phyloP scores from a whole-genome alignment of 202 grass and related monocot species.

The Tripidium arundinaceum region DNA sequence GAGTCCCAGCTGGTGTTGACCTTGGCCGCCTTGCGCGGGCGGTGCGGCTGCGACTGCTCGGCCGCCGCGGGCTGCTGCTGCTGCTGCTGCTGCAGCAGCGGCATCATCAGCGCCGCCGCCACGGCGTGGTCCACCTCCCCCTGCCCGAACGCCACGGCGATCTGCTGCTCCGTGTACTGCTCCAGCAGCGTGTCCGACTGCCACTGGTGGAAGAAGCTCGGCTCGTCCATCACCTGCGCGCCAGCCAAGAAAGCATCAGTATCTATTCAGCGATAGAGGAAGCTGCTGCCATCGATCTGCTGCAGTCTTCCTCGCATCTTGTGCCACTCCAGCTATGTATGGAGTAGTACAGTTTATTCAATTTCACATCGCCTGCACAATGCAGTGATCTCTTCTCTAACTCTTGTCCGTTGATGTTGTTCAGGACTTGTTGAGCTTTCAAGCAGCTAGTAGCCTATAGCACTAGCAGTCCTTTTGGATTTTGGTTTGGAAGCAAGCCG shows the following conservation, averaged over 20 bases:
- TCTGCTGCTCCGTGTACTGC: conserved; percentile 76
- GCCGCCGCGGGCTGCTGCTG: neutral
- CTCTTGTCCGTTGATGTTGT: neutral
- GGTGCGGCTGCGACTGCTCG: conserved; percentile 19
- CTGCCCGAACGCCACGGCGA: conserved; percentile 65
- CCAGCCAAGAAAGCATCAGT: neutral
- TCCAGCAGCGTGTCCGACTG: conserved; percentile 60
- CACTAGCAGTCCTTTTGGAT: conserved; percentile 24
- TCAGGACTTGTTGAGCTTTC: conserved; percentile 25
- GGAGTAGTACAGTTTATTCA: neutral
- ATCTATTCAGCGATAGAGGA: too few species aligned
- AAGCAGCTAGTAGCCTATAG: neutral
- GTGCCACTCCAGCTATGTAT: neutral
- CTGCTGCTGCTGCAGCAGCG: conserved; percentile 7
- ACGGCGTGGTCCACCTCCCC: conserved; percentile 34
- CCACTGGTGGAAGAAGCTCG: conserved; percentile 92
- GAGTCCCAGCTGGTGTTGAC: conserved; percentile 82
- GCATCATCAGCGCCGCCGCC: conserved; percentile 16
- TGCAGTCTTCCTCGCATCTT: neutral
- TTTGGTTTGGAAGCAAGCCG: conserved; percentile 16
- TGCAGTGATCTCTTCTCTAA: neutral
- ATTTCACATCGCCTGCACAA: neutral
- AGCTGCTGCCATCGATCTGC: too few species aligned
- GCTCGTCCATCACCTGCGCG: conserved; percentile 62
- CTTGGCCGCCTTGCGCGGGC: conserved; percentile 54